Evolutionary conservation across 2,329 filamentous ascomycete species (phyloP).

Genomic region (Ophiocordyceps sinensis): DNA sequence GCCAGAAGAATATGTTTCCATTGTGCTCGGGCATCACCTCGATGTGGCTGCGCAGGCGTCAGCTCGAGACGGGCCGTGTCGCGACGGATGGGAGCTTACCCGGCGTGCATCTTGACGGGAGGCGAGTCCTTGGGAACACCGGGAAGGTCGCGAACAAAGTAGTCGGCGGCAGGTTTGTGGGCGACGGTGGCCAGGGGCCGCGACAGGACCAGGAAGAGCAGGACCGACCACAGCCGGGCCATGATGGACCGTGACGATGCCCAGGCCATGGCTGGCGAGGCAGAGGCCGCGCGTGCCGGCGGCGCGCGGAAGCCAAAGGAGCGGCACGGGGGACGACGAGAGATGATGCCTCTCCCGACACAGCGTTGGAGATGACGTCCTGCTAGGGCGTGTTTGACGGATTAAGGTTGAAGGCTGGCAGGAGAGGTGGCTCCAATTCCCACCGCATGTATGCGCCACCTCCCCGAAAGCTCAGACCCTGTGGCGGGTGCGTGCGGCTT

Average conservation of each 20-base stretch:
- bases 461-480: no score
- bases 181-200: slow-evolving; percentile 21
- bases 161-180: slow-evolving; percentile 47
- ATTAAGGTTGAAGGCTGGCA: no score
- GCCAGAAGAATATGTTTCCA: slow-evolving; percentile 97
- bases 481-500: no score
- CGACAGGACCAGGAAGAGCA: slow-evolving; percentile 22
- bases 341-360: not conserved
- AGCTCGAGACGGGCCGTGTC: slow-evolving; percentile 3
- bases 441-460: no score
- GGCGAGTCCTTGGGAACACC: slow-evolving; percentile 61
- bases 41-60: slow-evolving; percentile 53
- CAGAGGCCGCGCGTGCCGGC: not conserved
- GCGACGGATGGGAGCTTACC: slow-evolving; percentile 40
- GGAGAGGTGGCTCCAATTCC: no score
- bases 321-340: not conserved
- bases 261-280: slow-evolving; percentile 4
- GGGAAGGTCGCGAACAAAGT: slow-evolving; percentile 75
- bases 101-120: slow-evolving; percentile 92
- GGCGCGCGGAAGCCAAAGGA: not conserved
- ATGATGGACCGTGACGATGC: slow-evolving; percentile 1
- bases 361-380: not conserved
- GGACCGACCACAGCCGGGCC: slow-evolving; percentile 13
- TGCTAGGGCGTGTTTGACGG: no score
- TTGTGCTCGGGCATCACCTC: slow-evolving; percentile 75